These are phyloP conservation scores for Suhomyces emberorum DNA, from an alignment of 805 yeast genomes.

Conservation along the genomic window DNA sequence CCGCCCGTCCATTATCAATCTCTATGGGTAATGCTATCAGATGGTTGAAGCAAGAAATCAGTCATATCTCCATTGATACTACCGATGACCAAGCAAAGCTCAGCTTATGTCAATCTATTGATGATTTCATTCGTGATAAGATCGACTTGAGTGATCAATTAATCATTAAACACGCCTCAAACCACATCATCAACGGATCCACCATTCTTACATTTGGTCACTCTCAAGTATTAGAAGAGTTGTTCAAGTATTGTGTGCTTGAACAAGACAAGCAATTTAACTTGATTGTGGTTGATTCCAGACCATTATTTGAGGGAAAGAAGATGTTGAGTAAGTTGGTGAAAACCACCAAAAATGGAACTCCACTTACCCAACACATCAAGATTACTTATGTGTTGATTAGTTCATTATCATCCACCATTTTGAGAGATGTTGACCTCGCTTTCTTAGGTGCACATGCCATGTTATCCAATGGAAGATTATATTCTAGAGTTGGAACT, in stretches of 20 bases:
- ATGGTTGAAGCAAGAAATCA: slow-evolving; percentile 93
- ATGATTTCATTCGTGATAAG: slow-evolving; percentile 78
- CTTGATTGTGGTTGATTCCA: slow-evolving; percentile 85
- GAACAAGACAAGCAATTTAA: slow-evolving; percentile 64
- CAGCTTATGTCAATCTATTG: slow-evolving; percentile 63
- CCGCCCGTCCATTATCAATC: slow-evolving; percentile 86
- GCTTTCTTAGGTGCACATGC: slow-evolving; percentile 97
- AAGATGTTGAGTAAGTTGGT: slow-evolving; percentile 65
- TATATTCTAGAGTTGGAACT: slow-evolving; percentile 92
- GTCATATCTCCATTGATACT: slow-evolving; percentile 72
- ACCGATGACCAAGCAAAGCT: slow-evolving; percentile 66
- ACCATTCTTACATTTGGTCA: slow-evolving; percentile 86
- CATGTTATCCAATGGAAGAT: slow-evolving; percentile 89
- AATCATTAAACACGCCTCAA: slow-evolving; percentile 75
- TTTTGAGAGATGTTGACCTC: slow-evolving; percentile 81
- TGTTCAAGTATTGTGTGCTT: slow-evolving; percentile 64
- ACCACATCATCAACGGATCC: slow-evolving; percentile 70
- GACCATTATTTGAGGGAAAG: slow-evolving; percentile 93
- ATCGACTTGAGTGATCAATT: slow-evolving; percentile 77
- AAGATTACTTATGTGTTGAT: slow-evolving; percentile 76
- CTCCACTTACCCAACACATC: slow-evolving; percentile 43
- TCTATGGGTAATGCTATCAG: slow-evolving; percentile 98
- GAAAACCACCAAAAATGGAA: slow-evolving; percentile 26
- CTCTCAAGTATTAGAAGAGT: slow-evolving; percentile 74
- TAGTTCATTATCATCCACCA: slow-evolving; percentile 68